A percentile compares a stretch with the other conserved stretches of the same genome.
phyloP scores from a whole-genome alignment of 202 grass and related monocot species.

The Cymbopogon flexuosus region DNA sequence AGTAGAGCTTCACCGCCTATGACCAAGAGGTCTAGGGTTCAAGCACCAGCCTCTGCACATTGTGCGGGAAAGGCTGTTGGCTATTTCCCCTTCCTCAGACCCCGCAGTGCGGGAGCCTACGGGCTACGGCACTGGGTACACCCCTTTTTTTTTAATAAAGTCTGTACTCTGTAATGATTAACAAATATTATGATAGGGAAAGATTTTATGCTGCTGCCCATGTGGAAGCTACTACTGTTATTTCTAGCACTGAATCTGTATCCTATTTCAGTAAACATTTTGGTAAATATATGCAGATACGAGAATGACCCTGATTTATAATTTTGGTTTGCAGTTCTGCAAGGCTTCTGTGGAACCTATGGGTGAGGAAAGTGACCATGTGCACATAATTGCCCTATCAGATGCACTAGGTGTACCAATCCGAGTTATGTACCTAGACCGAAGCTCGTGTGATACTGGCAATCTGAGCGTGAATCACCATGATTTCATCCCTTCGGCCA shows the following conservation, averaged over 20 bases:
- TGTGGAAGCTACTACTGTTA: not conserved
- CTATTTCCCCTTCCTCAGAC: too few species aligned
- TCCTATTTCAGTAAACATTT: not conserved
- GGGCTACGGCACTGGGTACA: too few species aligned
- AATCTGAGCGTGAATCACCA: slow-evolving; percentile 65
- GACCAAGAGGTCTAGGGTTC: too few species aligned
- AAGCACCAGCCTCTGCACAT: too few species aligned
- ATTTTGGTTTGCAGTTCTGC: slow-evolving; percentile 61
- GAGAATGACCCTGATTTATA: slow-evolving; percentile 22
- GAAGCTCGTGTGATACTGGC: slow-evolving; percentile 55
- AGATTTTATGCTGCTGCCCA: not conserved
- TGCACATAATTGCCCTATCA: slow-evolving; percentile 85
- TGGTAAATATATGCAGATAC: not conserved
- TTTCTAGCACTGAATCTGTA: not conserved
- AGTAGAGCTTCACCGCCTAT: too few species aligned
- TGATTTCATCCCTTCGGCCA: slow-evolving; percentile 54
- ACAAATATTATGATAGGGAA: not conserved
- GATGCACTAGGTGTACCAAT: slow-evolving; percentile 88
- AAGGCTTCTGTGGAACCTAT: slow-evolving; percentile 85
- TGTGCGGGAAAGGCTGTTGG: too few species aligned
- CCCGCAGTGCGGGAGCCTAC: too few species aligned
- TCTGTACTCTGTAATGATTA: not conserved
- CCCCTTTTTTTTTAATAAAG: too few species aligned
- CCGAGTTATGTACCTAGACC: slow-evolving; percentile 83
- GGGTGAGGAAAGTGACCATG: slow-evolving; percentile 94